phyloP scores from a whole-genome alignment of 2,329 filamentous ascomycete species.

The Trichophyton equinum region DNA sequence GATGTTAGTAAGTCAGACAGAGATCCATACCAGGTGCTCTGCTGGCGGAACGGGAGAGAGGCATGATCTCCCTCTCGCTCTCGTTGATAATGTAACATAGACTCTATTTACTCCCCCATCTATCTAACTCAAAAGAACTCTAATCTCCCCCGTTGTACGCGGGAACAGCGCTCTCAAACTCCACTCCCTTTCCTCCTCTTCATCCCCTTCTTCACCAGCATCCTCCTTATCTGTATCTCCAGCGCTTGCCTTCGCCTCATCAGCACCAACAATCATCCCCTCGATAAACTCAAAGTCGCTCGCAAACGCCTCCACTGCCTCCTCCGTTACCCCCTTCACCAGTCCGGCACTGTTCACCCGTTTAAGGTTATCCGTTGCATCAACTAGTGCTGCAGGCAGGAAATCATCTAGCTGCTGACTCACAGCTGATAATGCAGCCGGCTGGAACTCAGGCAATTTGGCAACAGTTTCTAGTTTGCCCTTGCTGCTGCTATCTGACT shows the following conservation, averaged over 20 bases:
- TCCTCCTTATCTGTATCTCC: too few species aligned
- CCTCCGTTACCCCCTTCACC: slow-evolving; percentile 64
- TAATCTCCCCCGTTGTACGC: slow-evolving; percentile 51
- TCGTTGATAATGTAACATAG: neutral
- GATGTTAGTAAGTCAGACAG: slow-evolving; percentile 65
- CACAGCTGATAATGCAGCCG: slow-evolving; percentile 48
- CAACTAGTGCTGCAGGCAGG: slow-evolving; percentile 81
- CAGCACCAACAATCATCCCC: slow-evolving; percentile 45
- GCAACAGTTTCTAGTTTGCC: slow-evolving; percentile 43
- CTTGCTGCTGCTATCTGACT: slow-evolving; percentile 7
- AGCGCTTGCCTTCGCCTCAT: slow-evolving; percentile 33
- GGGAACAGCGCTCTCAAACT: slow-evolving; percentile 47
- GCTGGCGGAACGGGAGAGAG: neutral
- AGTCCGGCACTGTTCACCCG: slow-evolving; percentile 59
- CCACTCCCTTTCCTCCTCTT: slow-evolving; percentile 23
- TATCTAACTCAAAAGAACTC: slow-evolving; percentile 46
- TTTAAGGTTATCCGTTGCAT: slow-evolving; percentile 71
- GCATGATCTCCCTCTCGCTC: neutral
- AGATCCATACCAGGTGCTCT: slow-evolving; percentile 68
- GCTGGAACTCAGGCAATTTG: slow-evolving; percentile 45
- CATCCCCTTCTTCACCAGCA: slow-evolving; percentile 16
- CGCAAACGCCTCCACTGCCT: slow-evolving; percentile 74
- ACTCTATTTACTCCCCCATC: neutral
- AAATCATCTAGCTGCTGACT: slow-evolving; percentile 79
- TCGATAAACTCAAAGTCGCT: slow-evolving; percentile 66